Evolutionary conservation across 148 eudicot genomes (phyloP).

Genomic region (Fagopyrum homotropicum): DNA sequence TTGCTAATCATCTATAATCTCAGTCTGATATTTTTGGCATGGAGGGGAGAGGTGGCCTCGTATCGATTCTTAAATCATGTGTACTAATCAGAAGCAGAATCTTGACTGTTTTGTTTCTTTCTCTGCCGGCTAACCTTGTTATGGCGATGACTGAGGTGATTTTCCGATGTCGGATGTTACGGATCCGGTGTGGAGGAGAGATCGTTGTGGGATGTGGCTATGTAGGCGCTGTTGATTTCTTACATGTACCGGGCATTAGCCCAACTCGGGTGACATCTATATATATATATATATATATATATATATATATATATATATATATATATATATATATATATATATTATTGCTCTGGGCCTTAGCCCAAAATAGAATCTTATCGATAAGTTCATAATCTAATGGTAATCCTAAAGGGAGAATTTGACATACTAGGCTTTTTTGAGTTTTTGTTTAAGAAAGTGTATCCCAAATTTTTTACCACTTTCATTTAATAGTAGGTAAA

Average conservation of each 20-base stretch:
- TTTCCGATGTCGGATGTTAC: conserved; percentile 48
- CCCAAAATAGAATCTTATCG: too few relatives aligned
- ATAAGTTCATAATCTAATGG: too few relatives aligned
- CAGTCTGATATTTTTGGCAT: conserved; percentile 37
- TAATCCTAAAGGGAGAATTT: too few relatives aligned
- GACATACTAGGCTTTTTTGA: too few relatives aligned
- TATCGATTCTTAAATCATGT: conserved; percentile 48
- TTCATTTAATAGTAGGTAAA: too few relatives aligned
- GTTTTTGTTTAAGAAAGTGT: too few relatives aligned
- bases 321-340: too few relatives aligned
- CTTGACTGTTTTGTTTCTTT: conserved; percentile 50
- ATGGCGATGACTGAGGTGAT: conserved; percentile 59
- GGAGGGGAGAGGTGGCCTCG: conserved; percentile 33
- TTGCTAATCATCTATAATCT: conserved; percentile 59
- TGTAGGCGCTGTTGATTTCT: conserved; percentile 58
- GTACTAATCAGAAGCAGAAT: conserved; percentile 44
- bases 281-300: too few relatives aligned
- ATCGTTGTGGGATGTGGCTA: conserved; percentile 15
- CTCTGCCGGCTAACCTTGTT: conserved; percentile 46
- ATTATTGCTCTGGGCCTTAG: too few relatives aligned
- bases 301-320: too few relatives aligned
- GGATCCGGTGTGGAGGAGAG: conserved; percentile 14
- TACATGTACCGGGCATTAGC: conserved; percentile 30
- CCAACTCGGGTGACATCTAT: too few relatives aligned
- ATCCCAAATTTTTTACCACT: too few relatives aligned